A percentile compares a stretch with the other conserved stretches of the same genome.
Conservation (phyloP, 2,329 filamentous ascomycete genomes). For the Grosmannia penicillata region DNA sequence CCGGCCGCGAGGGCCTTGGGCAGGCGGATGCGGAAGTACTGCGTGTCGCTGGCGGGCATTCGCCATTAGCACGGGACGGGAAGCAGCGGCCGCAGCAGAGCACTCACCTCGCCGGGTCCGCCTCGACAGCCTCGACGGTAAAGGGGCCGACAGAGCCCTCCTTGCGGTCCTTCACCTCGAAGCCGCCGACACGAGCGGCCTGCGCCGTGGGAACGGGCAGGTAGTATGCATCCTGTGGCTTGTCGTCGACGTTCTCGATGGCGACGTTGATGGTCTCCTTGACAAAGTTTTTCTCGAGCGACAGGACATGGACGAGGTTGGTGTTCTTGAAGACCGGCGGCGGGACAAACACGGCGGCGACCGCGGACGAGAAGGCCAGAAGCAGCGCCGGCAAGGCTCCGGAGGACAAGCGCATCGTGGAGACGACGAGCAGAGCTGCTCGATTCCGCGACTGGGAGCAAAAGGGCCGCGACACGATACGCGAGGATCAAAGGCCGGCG, state of each 20-base stretch:
- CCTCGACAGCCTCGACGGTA: slow-evolving; percentile 51
- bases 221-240: slow-evolving; percentile 80
- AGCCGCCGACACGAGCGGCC: slow-evolving; percentile 62
- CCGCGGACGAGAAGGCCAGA: slow-evolving; percentile 37
- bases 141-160: slow-evolving; percentile 53
- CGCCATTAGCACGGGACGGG: neutral
- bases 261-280: slow-evolving; percentile 89
- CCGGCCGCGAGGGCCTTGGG: slow-evolving; percentile 61
- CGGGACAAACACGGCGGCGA: slow-evolving; percentile 45
- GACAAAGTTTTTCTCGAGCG: slow-evolving; percentile 82
- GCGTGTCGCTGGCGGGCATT: slow-evolving; percentile 16
- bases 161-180: slow-evolving; percentile 92
- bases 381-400: slow-evolving; percentile 41
- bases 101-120: slow-evolving; percentile 41
- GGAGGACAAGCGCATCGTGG: slow-evolving; percentile 29
- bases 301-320: slow-evolving; percentile 81
- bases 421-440: slow-evolving; percentile 12
- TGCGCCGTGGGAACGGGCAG: slow-evolving; percentile 68
- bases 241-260: slow-evolving; percentile 70
- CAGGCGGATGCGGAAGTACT: slow-evolving; percentile 77
- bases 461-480: too few relatives aligned
- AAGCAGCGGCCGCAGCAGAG: too few relatives aligned
- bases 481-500: neutral
- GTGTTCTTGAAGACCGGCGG: slow-evolving; percentile 86
- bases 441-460: slow-evolving; percentile 7